These are phyloP conservation scores for Athelia psychrophila DNA, from an alignment of 1,284 basidiomycete species.

Conservation along the genomic window DNA sequence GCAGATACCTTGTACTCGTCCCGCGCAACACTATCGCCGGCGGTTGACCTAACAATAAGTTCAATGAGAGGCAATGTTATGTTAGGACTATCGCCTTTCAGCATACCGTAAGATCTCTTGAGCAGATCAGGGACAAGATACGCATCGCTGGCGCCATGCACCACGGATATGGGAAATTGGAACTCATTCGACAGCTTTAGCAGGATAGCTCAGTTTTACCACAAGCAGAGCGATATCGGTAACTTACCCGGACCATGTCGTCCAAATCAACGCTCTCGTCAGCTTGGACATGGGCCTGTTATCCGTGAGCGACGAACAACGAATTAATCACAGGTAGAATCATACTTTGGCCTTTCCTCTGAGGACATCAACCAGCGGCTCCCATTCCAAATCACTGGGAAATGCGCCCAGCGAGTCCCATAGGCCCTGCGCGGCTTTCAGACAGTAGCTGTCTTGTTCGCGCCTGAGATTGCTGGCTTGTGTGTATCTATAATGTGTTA, in stretches of 20 bases:
- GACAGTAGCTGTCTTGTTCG: conserved; percentile 62
- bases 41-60: conserved; percentile 36
- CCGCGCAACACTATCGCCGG: conserved; percentile 84
- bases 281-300: conserved; percentile 20
- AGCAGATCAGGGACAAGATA: conserved; percentile 82
- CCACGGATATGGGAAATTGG: conserved; percentile 76
- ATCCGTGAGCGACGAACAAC: background rate
- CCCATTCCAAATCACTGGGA: conserved; percentile 79
- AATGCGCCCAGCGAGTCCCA: conserved; percentile 62
- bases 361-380: conserved; percentile 79
- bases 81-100: background rate
- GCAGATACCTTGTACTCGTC: conserved; percentile 49
- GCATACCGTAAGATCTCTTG: conserved; percentile 31
- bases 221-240: background rate
- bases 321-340: background rate
- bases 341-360: conserved; percentile 72
- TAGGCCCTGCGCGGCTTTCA: conserved; percentile 44
- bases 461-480: conserved; percentile 62
- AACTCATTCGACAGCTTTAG: conserved; percentile 71
- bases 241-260: conserved; percentile 16
- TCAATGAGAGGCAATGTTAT: background rate
- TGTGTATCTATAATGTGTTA: conserved; percentile 38
- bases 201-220: background rate
- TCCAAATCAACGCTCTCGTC: conserved; percentile 30
- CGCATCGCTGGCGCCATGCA: conserved; percentile 87